Percentiles rank a stretch among this genome's conserved stretches.
Evolutionary conservation across 2,329 filamentous ascomycete genomes (phyloP).

Genomic region (Gliomastix tumulicola): DNA sequence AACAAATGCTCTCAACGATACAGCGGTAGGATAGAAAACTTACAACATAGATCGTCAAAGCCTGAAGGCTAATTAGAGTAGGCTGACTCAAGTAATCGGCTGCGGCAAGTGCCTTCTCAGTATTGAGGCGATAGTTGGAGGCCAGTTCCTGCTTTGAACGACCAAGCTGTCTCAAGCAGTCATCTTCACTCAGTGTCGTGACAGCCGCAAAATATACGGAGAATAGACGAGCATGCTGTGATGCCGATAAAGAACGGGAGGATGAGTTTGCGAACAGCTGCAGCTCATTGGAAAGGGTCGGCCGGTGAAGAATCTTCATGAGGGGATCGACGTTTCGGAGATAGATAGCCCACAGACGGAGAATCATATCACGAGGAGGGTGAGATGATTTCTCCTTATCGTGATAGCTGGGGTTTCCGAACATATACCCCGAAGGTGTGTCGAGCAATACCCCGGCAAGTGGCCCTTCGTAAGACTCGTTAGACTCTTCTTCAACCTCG

Average conservation of each 20-base stretch:
- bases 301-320: constrained; percentile 36
- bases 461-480: constrained; percentile 18
- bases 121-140: constrained; percentile 19
- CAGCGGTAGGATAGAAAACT: constrained; percentile 4
- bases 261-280: constrained; percentile 14
- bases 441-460: no score
- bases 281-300: constrained; percentile 22
- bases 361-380: constrained; percentile 27
- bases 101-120: constrained; percentile 29
- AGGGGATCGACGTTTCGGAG: constrained; percentile 33
- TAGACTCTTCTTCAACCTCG: constrained; percentile 14
- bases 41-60: constrained; percentile 31
- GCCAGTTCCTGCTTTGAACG: constrained; percentile 22
- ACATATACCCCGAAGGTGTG: constrained; percentile 15
- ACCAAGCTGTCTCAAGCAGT: constrained; percentile 22
- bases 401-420: constrained; percentile 15
- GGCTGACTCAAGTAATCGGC: constrained; percentile 35
- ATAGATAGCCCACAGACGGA: constrained; percentile 25
- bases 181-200: constrained; percentile 20
- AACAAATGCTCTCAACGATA: background rate
- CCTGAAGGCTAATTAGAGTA: constrained; percentile 30
- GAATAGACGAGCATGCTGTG: constrained; percentile 29
- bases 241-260: constrained; percentile 5
- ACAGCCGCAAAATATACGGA: constrained; percentile 34
- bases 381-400: constrained; percentile 16